These are phyloP conservation scores for Periconia sp. DNA, from an alignment of 2,329 filamentous ascomycete species.

Conservation along the genomic window DNA sequence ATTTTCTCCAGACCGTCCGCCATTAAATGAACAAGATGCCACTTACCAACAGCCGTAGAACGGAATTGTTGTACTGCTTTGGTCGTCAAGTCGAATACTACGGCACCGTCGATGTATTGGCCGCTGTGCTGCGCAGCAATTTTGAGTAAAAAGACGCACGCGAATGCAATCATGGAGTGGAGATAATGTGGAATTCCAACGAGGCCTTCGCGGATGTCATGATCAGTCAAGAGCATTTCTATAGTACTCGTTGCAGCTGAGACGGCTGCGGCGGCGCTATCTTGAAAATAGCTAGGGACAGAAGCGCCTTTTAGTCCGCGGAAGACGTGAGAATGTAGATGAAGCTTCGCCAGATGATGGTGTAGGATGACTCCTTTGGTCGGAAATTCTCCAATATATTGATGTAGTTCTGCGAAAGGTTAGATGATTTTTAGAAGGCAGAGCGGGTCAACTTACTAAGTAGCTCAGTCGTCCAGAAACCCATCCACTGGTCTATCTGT, in stretches of 20 bases:
- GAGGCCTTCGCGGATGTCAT: constrained; percentile 49
- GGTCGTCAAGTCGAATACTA: constrained; percentile 47
- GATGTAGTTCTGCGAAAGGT: constrained; percentile 48
- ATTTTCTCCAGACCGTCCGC: constrained; percentile 55
- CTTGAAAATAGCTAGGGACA: constrained; percentile 56
- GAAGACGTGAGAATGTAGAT: constrained; percentile 58
- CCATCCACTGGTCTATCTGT: constrained; percentile 59
- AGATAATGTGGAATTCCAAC: constrained; percentile 59
- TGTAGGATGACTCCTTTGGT: constrained; percentile 59
- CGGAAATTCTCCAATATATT: constrained; percentile 56
- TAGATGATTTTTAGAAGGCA: constrained; percentile 8
- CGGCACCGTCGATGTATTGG: constrained; percentile 46
- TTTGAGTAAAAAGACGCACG: constrained; percentile 60
- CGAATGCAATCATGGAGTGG: constrained; percentile 61
- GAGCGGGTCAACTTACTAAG: constrained; percentile 44
- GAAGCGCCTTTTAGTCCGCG: constrained; percentile 54
- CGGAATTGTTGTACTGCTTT: constrained; percentile 51
- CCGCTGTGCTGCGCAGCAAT: constrained; percentile 52
- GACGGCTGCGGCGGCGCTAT: constrained; percentile 55
- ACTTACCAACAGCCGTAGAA: constrained; percentile 50
- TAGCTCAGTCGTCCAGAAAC: constrained; percentile 55
- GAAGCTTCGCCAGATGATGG: constrained; percentile 61
- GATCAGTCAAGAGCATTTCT: constrained; percentile 52
- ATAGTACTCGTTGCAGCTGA: constrained; percentile 55
- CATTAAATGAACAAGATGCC: constrained; percentile 56